phyloP scores from a whole-genome alignment of 805 yeast genomes.

The Hanseniaspora lachancei region DNA sequence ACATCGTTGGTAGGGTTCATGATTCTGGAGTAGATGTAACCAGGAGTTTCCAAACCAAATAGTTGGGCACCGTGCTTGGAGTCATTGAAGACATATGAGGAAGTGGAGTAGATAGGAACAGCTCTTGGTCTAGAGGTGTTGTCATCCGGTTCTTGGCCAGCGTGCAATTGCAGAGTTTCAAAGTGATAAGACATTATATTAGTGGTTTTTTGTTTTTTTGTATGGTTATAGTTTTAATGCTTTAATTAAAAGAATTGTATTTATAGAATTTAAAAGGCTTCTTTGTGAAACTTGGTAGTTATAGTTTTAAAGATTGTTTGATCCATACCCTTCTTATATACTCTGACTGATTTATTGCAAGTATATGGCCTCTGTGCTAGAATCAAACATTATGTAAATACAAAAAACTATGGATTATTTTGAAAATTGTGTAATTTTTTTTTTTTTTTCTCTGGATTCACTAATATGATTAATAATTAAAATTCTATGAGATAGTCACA shows the following conservation, averaged over 20 bases:
- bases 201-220: neutral
- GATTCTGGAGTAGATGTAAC: constrained; percentile 78
- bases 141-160: constrained; percentile 69
- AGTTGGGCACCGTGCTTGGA: constrained; percentile 87
- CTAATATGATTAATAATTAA: neutral
- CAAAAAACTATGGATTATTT: neutral
- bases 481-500: neutral
- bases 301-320: no score
- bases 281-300: no score
- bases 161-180: constrained; percentile 87
- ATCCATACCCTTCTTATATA: neutral
- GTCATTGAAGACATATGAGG: constrained; percentile 77
- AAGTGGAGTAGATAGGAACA: constrained; percentile 83
- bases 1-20: constrained; percentile 89
- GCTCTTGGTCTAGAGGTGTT: constrained; percentile 65
- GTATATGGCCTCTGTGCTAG: no score
- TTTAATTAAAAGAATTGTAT: neutral
- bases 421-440: constrained; percentile 2
- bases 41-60: constrained; percentile 72
- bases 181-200: constrained; percentile 47
- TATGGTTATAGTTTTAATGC: neutral
- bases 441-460: neutral
- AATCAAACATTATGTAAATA: neutral
- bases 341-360: neutral
- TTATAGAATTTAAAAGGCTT: no score